A percentile compares a stretch with the other conserved stretches of the same genome.
Conservation (phyloP, 306 rosid genomes). For the Rubus idaeus region DNA sequence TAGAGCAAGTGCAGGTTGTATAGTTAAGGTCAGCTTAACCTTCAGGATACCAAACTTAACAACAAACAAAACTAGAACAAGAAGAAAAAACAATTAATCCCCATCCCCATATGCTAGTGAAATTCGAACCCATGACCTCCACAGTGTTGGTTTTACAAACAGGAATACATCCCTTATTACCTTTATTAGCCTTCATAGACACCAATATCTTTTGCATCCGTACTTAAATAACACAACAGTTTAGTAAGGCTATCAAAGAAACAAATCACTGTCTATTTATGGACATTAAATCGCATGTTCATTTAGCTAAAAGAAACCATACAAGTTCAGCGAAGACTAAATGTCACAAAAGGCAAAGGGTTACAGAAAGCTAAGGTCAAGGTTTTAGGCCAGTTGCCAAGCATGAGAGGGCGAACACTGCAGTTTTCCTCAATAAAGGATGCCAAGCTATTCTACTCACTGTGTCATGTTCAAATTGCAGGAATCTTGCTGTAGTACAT, state of each 20-base stretch:
- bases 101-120: too few species aligned
- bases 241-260: neutral
- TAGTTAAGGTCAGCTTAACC: neutral
- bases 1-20: neutral
- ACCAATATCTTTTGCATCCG: neutral
- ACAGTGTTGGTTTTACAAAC: neutral
- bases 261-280: slow-evolving; percentile 6
- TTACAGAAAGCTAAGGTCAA: neutral
- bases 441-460: neutral
- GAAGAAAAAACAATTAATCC: too few species aligned
- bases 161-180: neutral
- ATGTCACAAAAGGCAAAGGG: neutral
- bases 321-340: slow-evolving; percentile 8
- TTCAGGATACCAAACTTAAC: neutral
- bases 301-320: slow-evolving; percentile 16
- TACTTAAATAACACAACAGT: neutral
- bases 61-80: neutral
- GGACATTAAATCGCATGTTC: neutral
- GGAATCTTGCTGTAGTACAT: neutral
- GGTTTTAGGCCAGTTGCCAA: neutral
- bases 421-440: neutral
- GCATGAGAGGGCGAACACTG: neutral
- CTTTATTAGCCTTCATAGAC: neutral
- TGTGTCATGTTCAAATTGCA: neutral
- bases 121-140: too few species aligned